Percentiles rank a stretch among this genome's conserved stretches.
These are phyloP conservation scores for Neofusicoccum laricinum DNA, from an alignment of 2,329 filamentous ascomycete genomes.

Conservation along the genomic window DNA sequence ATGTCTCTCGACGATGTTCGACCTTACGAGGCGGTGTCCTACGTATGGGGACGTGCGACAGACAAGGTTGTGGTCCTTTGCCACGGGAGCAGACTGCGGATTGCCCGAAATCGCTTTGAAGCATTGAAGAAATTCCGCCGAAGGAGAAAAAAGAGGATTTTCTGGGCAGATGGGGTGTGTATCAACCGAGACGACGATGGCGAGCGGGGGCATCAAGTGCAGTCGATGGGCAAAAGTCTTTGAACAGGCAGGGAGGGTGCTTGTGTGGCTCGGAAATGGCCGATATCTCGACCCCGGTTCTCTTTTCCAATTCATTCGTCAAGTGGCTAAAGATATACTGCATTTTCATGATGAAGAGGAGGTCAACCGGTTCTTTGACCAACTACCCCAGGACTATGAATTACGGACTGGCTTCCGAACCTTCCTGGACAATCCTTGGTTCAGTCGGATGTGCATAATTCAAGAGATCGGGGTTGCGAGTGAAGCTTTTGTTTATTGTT, in stretches of 20 bases:
- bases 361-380: no score
- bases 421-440: neutral
- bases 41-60: conserved; percentile 15
- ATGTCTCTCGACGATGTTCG: neutral
- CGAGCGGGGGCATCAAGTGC: conserved; percentile 17
- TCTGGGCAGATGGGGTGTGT: conserved; percentile 19
- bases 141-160: neutral
- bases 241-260: neutral
- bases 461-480: neutral
- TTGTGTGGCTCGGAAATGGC: conserved; percentile 7
- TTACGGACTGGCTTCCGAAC: no score
- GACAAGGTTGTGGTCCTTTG: neutral
- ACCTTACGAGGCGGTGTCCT: conserved; percentile 19
- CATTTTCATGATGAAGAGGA: no score
- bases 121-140: conserved; percentile 9
- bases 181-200: conserved; percentile 17
- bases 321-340: neutral
- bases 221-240: conserved; percentile 13
- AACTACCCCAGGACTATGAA: no score
- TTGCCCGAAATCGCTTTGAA: neutral
- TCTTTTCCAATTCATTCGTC: neutral
- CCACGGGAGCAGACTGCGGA: neutral
- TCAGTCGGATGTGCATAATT: neutral
- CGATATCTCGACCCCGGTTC: no score
- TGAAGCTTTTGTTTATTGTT: neutral